Evolutionary conservation across 495 filamentous ascomycete species (phyloP).

Genomic region (Xylaria bambusicola): DNA sequence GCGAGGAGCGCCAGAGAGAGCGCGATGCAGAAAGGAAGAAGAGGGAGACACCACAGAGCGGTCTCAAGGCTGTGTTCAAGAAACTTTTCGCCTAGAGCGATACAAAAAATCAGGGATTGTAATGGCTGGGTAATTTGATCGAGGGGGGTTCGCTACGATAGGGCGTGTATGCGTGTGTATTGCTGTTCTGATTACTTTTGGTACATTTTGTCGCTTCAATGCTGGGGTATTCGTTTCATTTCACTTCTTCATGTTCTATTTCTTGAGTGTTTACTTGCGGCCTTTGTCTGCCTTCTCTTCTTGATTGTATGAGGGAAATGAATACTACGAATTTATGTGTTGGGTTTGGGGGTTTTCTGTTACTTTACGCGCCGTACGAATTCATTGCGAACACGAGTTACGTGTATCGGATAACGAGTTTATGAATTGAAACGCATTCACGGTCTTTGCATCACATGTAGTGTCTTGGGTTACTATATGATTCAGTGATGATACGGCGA

Average conservation of each 20-base stretch:
- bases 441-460: no score
- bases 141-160: neutral
- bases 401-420: slow-evolving; percentile 12
- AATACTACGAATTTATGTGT: neutral
- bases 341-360: neutral
- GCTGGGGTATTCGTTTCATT: no score
- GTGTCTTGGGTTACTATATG: no score
- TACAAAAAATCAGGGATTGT: neutral
- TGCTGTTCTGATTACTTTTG: neutral
- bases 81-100: slow-evolving; percentile 10
- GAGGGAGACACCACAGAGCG: slow-evolving; percentile 1
- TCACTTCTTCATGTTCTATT: neutral
- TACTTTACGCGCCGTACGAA: neutral
- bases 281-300: neutral
- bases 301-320: slow-evolving; percentile 10
- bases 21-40: slow-evolving; percentile 13
- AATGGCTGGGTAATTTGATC: neutral
- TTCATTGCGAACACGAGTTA: neutral
- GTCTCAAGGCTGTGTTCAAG: slow-evolving; percentile 10
- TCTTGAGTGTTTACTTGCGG: neutral
- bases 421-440: slow-evolving; percentile 8
- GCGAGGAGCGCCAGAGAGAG: slow-evolving; percentile 8
- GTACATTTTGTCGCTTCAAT: no score
- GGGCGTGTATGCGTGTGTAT: neutral
- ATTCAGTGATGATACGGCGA: no score